These are phyloP conservation scores for Aspergillus texensis DNA, from an alignment of 2,329 filamentous ascomycete species.

Conservation along the genomic window DNA sequence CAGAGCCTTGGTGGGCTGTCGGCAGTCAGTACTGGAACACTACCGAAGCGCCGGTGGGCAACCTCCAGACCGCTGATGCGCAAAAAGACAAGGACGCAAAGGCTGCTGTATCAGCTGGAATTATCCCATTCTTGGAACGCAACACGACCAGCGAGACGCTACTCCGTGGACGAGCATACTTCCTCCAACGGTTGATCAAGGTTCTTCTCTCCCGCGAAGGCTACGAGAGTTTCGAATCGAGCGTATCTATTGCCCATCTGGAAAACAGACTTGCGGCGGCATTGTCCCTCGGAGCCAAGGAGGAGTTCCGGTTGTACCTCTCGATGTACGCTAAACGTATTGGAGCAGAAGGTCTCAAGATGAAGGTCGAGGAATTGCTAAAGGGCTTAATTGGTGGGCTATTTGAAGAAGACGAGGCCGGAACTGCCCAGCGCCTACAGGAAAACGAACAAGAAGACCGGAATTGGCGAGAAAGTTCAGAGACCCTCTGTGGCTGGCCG, in stretches of 20 bases:
- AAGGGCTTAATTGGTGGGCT: conserved; percentile 77
- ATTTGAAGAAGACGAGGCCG: conserved; percentile 58
- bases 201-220: conserved; percentile 83
- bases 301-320: conserved; percentile 94
- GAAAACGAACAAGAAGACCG: conserved; percentile 45
- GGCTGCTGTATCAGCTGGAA: conserved; percentile 76
- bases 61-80: conserved; percentile 72
- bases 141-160: conserved; percentile 94
- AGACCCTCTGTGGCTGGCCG: conserved; percentile 87
- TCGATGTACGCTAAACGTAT: conserved; percentile 97
- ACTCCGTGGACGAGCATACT: conserved; percentile 87
- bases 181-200: conserved; percentile 89
- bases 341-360: conserved; percentile 81
- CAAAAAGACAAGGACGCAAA: conserved; percentile 58
- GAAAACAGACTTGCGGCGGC: conserved; percentile 94
- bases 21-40: conserved; percentile 99
- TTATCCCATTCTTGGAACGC: conserved; percentile 89
- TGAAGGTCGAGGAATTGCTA: conserved; percentile 91
- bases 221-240: conserved; percentile 88
- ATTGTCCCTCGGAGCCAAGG: conserved; percentile 77
- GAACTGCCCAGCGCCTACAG: conserved; percentile 28
- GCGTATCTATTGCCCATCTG: conserved; percentile 88
- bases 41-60: conserved; percentile 84
- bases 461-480: conserved; percentile 54
- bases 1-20: conserved; percentile 97